These are phyloP conservation scores for Prunus yedoensis DNA, from an alignment of 331 rosid species.

Conservation along the genomic window DNA sequence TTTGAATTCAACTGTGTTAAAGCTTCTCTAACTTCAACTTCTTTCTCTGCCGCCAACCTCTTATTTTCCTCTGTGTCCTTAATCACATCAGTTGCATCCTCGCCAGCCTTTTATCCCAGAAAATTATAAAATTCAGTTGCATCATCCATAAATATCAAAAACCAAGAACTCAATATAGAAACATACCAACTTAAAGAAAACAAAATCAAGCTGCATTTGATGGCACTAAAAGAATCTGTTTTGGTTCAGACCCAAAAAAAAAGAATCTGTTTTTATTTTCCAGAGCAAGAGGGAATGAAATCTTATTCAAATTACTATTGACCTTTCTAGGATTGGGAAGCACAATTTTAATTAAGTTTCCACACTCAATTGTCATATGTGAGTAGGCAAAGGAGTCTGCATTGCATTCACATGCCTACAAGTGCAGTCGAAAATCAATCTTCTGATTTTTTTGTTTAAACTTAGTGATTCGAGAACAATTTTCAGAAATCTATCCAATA, in stretches of 20 bases:
- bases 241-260: no score
- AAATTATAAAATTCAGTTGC: not conserved
- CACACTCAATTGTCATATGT: not conserved
- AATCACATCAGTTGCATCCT: conserved; percentile 56
- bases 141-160: not conserved
- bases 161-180: not conserved
- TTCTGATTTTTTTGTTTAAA: not conserved
- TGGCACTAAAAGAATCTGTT: not conserved
- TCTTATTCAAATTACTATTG: not conserved
- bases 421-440: not conserved
- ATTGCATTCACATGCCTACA: not conserved
- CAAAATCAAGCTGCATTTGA: not conserved
- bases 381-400: not conserved
- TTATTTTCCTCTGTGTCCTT: conserved; percentile 59
- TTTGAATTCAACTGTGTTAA: conserved; percentile 46
- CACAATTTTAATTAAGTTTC: not conserved
- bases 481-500: not conserved
- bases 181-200: not conserved
- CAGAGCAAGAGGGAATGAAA: not conserved
- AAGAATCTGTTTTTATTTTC: not conserved
- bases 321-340: not conserved
- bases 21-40: conserved; percentile 67
- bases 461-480: not conserved
- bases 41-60: conserved; percentile 60
- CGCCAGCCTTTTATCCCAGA: conserved; percentile 45